A percentile compares a stretch with the other conserved stretches of the same genome.
Evolutionary conservation across 2,329 filamentous ascomycete genomes (phyloP).

Genomic region (Pseudocercospora crystallina): DNA sequence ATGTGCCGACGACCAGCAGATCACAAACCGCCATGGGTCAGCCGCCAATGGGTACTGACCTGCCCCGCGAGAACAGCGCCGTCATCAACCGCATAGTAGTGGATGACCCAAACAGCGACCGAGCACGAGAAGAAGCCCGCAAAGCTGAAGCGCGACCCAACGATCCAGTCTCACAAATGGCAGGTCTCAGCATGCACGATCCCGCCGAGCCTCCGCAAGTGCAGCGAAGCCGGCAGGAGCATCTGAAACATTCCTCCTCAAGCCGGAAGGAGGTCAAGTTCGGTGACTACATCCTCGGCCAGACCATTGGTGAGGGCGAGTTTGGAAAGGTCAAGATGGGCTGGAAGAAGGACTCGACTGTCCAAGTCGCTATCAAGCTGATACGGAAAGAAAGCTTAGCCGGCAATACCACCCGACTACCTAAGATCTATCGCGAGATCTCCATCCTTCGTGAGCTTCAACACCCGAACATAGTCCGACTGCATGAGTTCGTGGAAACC

Average conservation of each 20-base stretch:
- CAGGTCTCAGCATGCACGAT: conserved; percentile 50
- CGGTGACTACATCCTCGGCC: conserved; percentile 91
- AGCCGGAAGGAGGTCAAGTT: conserved; percentile 78
- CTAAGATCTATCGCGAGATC: conserved; percentile 97
- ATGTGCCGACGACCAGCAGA: conserved; percentile 43
- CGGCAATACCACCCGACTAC: conserved; percentile 80
- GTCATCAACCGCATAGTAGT: conserved; percentile 75
- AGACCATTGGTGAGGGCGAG: conserved; percentile 95
- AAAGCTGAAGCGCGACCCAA: conserved; percentile 58
- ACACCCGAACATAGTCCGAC: conserved; percentile 92
- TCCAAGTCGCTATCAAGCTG: conserved; percentile 94
- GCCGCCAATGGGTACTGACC: conserved; percentile 52
- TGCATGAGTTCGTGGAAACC: conserved; percentile 98
- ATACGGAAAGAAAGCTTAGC: conserved; percentile 90
- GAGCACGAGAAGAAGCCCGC: conserved; percentile 69
- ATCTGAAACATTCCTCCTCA: conserved; percentile 50
- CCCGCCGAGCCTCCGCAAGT: conserved; percentile 24
- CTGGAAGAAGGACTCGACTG: conserved; percentile 93
- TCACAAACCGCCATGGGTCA: conserved; percentile 53
- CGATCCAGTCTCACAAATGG: conserved; percentile 43
- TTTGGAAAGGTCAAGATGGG: conserved; percentile 98
- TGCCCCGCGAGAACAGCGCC: conserved; percentile 74
- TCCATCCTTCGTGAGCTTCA: conserved; percentile 82
- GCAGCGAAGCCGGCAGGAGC: conserved; percentile 57
- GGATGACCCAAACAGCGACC: conserved; percentile 71